phyloP scores from a whole-genome alignment of 129 eudicot species.

The Artemisia annua region DNA sequence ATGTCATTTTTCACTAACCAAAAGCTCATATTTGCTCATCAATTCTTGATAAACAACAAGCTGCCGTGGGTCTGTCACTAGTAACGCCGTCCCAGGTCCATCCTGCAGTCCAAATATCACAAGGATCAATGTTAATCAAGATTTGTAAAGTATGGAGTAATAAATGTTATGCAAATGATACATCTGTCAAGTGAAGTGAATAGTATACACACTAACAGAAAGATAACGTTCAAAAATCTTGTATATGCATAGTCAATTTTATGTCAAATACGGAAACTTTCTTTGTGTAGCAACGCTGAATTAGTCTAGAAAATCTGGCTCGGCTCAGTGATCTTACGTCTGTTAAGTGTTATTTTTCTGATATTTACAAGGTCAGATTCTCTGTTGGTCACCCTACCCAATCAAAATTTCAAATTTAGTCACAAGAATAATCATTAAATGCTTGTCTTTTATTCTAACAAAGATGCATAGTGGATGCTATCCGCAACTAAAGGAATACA shows the following conservation, averaged over 20 bases:
- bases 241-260: not conserved
- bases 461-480: too few relatives aligned
- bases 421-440: too few relatives aligned
- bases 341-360: too few relatives aligned
- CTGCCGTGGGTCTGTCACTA: conserved; percentile 49
- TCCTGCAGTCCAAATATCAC: conserved; percentile 33
- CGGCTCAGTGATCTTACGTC: too few relatives aligned
- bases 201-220: not conserved
- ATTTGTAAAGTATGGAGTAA: not conserved
- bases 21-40: conserved; percentile 46
- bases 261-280: not conserved
- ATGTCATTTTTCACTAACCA: conserved; percentile 42
- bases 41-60: conserved; percentile 60
- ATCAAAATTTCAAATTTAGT: too few relatives aligned
- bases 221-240: not conserved
- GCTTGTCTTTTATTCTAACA: too few relatives aligned
- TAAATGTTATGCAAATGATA: not conserved
- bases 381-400: too few relatives aligned
- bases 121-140: not conserved
- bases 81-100: conserved; percentile 38
- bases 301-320: too few relatives aligned
- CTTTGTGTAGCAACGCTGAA: too few relatives aligned
- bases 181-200: not conserved
- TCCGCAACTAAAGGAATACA: too few relatives aligned
- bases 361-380: too few relatives aligned